Conservation (phyloP, 2,329 filamentous ascomycete genomes). For the Amphichorda felina region DNA sequence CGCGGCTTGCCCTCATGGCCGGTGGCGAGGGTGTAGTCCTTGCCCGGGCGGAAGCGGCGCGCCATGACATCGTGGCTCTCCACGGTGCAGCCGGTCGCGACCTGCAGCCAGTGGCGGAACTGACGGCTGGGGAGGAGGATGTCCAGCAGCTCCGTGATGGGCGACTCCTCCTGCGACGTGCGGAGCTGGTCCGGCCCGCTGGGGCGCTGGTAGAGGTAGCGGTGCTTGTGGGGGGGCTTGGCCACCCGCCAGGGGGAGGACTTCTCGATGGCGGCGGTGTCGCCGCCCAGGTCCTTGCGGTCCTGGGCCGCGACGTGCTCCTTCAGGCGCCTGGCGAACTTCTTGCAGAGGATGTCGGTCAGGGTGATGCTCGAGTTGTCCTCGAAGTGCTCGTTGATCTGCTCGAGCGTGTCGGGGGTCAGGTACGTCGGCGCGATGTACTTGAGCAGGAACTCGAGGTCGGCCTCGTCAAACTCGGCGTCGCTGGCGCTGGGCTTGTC, state of each 20-base stretch:
- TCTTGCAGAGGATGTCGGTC: conserved; percentile 63
- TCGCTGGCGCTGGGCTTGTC: conserved; percentile 31
- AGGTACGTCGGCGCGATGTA: conserved; percentile 87
- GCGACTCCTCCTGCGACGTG: conserved; percentile 30
- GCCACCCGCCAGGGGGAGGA: conserved; percentile 61
- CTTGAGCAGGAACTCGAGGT: conserved; percentile 81
- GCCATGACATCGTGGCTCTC: conserved; percentile 69
- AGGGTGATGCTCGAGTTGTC: conserved; percentile 78
- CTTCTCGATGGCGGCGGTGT: conserved; percentile 44
- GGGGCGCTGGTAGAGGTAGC: conserved; percentile 70
- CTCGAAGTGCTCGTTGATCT: conserved; percentile 67
- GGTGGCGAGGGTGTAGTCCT: conserved; percentile 89
- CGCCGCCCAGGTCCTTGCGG: conserved; percentile 27
- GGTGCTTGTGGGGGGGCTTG: conserved; percentile 87
- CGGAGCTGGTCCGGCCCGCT: conserved; percentile 23
- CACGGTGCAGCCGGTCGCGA: conserved; percentile 66
- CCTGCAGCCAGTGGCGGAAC: conserved; percentile 81
- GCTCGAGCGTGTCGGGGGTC: conserved; percentile 79
- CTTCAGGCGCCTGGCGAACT: conserved; percentile 62
- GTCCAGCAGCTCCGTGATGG: conserved; percentile 69
- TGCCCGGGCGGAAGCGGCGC: conserved; percentile 72
- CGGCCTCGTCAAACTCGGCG: conserved; percentile 56
- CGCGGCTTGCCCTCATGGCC: conserved; percentile 67
- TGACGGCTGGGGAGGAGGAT: conserved; percentile 72
- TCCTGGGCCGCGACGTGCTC: conserved; percentile 60